Evolutionary conservation across 345 rosid species (phyloP), one percentile per base, ranked within the genome.

Genomic region (Corchorus olitorius): DNA sequence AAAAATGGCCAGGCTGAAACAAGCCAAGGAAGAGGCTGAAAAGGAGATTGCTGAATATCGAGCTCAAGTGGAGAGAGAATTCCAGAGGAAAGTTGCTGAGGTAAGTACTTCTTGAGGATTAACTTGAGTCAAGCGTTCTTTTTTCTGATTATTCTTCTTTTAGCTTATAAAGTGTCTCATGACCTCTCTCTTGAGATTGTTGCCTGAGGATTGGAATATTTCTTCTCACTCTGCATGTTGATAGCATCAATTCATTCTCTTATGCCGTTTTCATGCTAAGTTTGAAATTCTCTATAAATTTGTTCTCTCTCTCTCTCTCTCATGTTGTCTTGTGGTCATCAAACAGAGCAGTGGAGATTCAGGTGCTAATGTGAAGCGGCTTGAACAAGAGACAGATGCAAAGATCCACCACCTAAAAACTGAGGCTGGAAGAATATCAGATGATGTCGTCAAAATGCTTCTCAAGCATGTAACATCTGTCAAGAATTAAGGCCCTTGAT

Each of bases 11-110:
- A 87, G 96, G 53, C 78, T 95, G 85, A 93, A 89, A 82, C 97
- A 93, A 83, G 98, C 99, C 80, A 93, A 95, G 83, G 98, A 95
- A 80, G 99, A 93, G 86, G 99, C 98, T 52, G 96, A 93, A 70
- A 92, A 76, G 83, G 98, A 95, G 77, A 75, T 88, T 77, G 89
- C 94, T 56, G 96, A 84, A 71, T 86, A 85, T 77, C 90, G 92
- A 49, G 87, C 97, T 61, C 97, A 88, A 64, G 76, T 89, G 86
- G 99, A 93, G 82, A 85, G 82, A 65, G 90, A 91, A 59, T 95
- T 88, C 83, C 98, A 90, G 86, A 93, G 84, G 83, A 95, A 93
- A 81, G 83, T 91, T 72, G 84, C 92, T 5, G 93, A 90, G 93
- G 99, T 94, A 76, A 79, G 45, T 55, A 52, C 46, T 39, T 41